phyloP scores from a whole-genome alignment of 441 rosid species.

The Melastoma candidum region DNA sequence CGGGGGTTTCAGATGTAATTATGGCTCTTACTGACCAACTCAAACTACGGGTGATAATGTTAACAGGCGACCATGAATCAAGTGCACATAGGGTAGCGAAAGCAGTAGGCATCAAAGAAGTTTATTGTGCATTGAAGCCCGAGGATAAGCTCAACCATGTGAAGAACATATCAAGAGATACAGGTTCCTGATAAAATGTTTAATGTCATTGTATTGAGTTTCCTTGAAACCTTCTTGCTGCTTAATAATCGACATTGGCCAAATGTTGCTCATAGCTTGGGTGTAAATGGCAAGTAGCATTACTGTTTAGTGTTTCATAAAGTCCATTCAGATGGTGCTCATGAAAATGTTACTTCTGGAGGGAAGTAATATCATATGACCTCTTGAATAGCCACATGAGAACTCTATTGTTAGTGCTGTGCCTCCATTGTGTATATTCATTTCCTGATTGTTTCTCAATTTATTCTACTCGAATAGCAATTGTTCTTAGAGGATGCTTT shows the following conservation, averaged over 20 bases:
- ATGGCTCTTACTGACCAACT: slow-evolving; percentile 51
- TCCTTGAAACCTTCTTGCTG: too few species aligned
- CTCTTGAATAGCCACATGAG: too few species aligned
- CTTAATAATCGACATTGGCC: too few species aligned
- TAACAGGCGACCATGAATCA: slow-evolving; percentile 90
- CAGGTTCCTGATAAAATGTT: slow-evolving; percentile 27
- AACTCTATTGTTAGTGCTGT: too few species aligned
- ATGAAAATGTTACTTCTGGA: too few species aligned
- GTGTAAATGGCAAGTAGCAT: too few species aligned
- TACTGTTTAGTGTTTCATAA: too few species aligned
- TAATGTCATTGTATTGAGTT: too few species aligned
- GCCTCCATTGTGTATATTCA: too few species aligned
- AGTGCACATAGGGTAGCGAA: slow-evolving; percentile 95
- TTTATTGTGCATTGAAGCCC: slow-evolving; percentile 76
- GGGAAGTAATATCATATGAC: too few species aligned
- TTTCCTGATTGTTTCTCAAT: background rate
- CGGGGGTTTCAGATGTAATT: slow-evolving; percentile 68
- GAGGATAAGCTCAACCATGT: slow-evolving; percentile 86
- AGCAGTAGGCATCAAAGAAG: slow-evolving; percentile 77
- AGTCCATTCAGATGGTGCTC: too few species aligned
- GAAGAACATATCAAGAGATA: slow-evolving; percentile 57
- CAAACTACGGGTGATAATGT: slow-evolving; percentile 67
- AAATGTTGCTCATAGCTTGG: too few species aligned
- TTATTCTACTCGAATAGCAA: background rate
- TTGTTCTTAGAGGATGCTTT: background rate